Evolutionary conservation across 768 basidiomycete species (phyloP).

Genomic region (Kwoniella heveanensis): DNA sequence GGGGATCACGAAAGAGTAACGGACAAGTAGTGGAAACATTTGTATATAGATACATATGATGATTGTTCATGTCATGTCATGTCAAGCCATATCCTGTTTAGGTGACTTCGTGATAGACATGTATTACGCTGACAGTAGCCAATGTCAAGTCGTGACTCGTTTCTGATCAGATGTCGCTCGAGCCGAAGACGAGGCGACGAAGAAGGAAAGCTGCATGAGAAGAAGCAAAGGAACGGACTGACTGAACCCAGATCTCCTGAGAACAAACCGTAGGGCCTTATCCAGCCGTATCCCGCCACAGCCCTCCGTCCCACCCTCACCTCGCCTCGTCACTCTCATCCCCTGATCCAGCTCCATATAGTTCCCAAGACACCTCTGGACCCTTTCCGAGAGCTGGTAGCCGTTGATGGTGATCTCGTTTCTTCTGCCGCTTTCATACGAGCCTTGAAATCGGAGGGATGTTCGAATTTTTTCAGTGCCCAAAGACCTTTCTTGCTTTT

Average conservation of each 20-base stretch:
- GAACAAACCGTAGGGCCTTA: no score
- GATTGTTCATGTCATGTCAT: constrained; percentile 1
- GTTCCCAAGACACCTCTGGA: constrained; percentile 1
- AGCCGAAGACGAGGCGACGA: no score
- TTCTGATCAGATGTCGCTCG: no score
- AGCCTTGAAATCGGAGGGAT: constrained; percentile 79
- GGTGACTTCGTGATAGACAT: no score
- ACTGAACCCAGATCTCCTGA: no score
- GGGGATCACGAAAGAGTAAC: no score
- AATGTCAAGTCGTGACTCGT: no score
- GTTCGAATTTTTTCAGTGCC: constrained; percentile 64
- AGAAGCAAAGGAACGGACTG: no score
- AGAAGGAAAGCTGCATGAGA: no score
- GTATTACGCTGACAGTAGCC: not conserved
- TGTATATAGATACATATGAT: not conserved
- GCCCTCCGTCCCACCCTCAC: no score
- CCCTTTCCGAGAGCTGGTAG: not conserved
- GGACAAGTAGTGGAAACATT: no score
- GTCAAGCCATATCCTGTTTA: not conserved
- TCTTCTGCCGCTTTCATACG: constrained; percentile 55
- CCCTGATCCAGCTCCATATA: constrained; percentile 8
- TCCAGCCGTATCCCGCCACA: no score
- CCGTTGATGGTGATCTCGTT: not conserved
- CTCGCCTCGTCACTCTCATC: not conserved
- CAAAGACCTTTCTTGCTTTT: constrained; percentile 72